phyloP scores from a whole-genome alignment of 495 filamentous ascomycete genomes.

The Glonium stellatum region DNA sequence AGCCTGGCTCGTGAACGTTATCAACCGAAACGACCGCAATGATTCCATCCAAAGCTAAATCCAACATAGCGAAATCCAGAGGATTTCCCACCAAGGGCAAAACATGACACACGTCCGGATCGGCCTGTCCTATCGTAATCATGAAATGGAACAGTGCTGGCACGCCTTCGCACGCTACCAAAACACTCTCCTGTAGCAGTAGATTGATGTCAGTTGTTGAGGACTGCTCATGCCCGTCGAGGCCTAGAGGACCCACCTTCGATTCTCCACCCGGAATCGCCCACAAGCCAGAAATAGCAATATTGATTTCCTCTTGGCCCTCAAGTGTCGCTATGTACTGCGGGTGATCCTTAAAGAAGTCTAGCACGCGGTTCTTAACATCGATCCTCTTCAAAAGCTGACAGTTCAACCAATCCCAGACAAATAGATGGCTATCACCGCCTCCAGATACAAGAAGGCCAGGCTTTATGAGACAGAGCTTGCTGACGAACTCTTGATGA shows the following conservation, averaged over 20 bases:
- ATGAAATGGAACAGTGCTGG: conserved; percentile 27
- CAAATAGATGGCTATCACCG: conserved; percentile 66
- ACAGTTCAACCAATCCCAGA: conserved; percentile 73
- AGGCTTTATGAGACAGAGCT: conserved; percentile 56
- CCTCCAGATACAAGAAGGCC: conserved; percentile 74
- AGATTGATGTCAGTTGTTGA: background rate
- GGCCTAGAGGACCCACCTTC: conserved; percentile 2
- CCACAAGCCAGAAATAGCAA: conserved; percentile 32
- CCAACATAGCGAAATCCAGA: conserved; percentile 27
- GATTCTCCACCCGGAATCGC: conserved; percentile 2
- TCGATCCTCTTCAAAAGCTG: conserved; percentile 47
- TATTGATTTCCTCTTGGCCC: conserved; percentile 10
- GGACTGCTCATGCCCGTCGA: too few species aligned
- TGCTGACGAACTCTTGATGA: conserved; percentile 73
- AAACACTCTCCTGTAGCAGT: conserved; percentile 17
- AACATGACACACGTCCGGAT: background rate
- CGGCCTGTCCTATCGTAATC: background rate
- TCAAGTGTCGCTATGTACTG: background rate
- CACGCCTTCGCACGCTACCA: conserved; percentile 33
- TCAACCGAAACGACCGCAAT: conserved; percentile 28
- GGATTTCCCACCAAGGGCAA: conserved; percentile 27
- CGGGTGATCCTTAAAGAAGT: conserved; percentile 6
- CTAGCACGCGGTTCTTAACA: conserved; percentile 40
- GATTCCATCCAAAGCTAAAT: background rate
- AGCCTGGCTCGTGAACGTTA: conserved; percentile 30